Percentiles rank a stretch among this genome's conserved stretches.
phyloP scores from a whole-genome alignment of 495 filamentous ascomycete species.

The Penicillium steckii region DNA sequence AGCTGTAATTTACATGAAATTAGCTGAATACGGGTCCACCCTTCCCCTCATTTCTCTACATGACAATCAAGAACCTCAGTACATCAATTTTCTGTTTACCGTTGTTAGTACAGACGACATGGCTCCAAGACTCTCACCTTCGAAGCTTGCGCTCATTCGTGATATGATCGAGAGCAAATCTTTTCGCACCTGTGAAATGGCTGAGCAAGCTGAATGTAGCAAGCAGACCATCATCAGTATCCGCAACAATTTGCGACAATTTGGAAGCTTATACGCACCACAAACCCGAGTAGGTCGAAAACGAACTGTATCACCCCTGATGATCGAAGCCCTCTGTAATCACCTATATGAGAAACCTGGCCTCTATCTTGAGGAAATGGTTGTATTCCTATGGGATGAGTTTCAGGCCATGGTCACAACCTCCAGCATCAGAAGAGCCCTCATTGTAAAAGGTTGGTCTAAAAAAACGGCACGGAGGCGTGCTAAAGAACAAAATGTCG shows the following conservation, averaged over 20 bases:
- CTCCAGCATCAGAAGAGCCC: not conserved
- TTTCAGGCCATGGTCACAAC: not conserved
- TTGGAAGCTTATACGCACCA: not conserved
- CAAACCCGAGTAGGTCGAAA: not conserved
- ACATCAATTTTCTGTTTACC: too few relatives aligned
- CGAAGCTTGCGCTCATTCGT: too few relatives aligned
- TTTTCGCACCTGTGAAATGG: too few relatives aligned
- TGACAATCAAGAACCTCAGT: too few relatives aligned
- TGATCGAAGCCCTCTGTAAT: not conserved
- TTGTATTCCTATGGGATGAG: not conserved
- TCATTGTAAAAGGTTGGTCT: not conserved
- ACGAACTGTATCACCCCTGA: not conserved
- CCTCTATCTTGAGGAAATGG: not conserved
- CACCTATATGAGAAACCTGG: not conserved
- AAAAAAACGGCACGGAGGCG: not conserved
- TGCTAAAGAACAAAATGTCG: not conserved
- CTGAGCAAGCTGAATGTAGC: too few relatives aligned
- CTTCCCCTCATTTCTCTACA: too few relatives aligned
- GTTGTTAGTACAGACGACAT: too few relatives aligned
- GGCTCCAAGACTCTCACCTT: too few relatives aligned
- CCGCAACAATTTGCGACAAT: not conserved
- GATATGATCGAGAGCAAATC: too few relatives aligned
- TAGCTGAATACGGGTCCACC: too few relatives aligned
- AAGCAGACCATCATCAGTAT: too few relatives aligned
- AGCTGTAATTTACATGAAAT: too few relatives aligned